Conservation (phyloP, 2,329 filamentous ascomycete species). For the Zymoseptoria crescenta region DNA sequence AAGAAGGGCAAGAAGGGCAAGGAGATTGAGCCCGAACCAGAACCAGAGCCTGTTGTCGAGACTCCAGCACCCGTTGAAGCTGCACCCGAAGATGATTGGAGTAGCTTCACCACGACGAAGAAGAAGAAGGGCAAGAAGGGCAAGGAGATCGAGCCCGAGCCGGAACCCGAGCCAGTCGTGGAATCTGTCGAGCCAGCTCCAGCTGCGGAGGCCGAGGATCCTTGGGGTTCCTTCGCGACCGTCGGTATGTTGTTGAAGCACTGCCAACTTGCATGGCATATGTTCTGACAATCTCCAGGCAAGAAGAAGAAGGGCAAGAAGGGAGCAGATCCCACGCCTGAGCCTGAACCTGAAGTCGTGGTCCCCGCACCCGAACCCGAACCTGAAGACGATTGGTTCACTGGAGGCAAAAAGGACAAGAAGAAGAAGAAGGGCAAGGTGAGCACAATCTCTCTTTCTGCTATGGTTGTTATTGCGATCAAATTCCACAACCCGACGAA, state of each 20-base stretch:
- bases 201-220: constrained; percentile 19
- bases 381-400: constrained; percentile 13
- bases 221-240: constrained; percentile 21
- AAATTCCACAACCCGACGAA: constrained; percentile 8
- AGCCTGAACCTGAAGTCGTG: constrained; percentile 11
- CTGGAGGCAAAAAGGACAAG: constrained; percentile 19
- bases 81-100: constrained; percentile 25
- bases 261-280: not conserved
- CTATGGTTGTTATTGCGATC: not conserved
- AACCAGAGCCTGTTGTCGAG: constrained; percentile 10
- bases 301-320: constrained; percentile 35
- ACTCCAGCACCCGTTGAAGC: not conserved
- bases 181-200: constrained; percentile 7
- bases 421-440: constrained; percentile 32
- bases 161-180: constrained; percentile 18
- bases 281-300: constrained; percentile 12
- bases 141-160: constrained; percentile 20
- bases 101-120: constrained; percentile 27
- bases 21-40: constrained; percentile 11
- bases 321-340: constrained; percentile 30
- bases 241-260: not conserved
- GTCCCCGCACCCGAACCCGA: constrained; percentile 24
- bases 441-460: constrained; percentile 11
- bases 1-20: constrained; percentile 24
- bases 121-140: constrained; percentile 36